Percentiles rank a stretch among this genome's conserved stretches.
Conservation (phyloP, 495 filamentous ascomycete genomes). For the Talaromyces adpressus region DNA sequence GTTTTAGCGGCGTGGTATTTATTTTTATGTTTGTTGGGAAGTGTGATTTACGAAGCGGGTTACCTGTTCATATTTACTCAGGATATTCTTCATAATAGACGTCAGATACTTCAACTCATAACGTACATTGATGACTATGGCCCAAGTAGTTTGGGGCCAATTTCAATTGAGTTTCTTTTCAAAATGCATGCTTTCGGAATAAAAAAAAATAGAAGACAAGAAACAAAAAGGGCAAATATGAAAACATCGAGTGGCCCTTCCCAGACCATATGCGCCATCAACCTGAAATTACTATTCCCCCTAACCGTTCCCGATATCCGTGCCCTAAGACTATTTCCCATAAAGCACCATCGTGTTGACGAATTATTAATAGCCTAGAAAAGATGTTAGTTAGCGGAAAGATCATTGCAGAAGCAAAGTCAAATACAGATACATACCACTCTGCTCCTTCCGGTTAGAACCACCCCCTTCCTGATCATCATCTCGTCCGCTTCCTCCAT, state of each 20-base stretch:
- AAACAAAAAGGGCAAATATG: not conserved
- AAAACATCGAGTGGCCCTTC: not conserved
- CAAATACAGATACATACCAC: conserved; percentile 20
- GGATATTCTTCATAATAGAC: not conserved
- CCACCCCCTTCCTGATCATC: conserved; percentile 16
- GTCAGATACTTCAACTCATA: not conserved
- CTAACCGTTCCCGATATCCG: not conserved
- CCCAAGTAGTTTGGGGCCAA: not conserved
- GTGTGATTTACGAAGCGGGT: not conserved
- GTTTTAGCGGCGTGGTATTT: not conserved
- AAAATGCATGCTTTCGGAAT: not conserved
- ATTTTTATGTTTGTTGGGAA: not conserved
- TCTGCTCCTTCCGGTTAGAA: conserved; percentile 28
- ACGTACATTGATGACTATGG: not conserved
- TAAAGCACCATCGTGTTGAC: not conserved
- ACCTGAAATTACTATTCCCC: not conserved
- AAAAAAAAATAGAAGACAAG: not conserved
- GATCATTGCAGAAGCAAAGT: not conserved
- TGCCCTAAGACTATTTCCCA: not conserved
- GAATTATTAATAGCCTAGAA: not conserved
- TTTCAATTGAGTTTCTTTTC: not conserved
- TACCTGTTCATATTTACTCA: not conserved
- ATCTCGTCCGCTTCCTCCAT: conserved; percentile 11
- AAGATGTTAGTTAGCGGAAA: not conserved
- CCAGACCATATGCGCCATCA: not conserved